Evolutionary conservation across 768 basidiomycete genomes (phyloP).

Genomic region (Suillus discolor): DNA sequence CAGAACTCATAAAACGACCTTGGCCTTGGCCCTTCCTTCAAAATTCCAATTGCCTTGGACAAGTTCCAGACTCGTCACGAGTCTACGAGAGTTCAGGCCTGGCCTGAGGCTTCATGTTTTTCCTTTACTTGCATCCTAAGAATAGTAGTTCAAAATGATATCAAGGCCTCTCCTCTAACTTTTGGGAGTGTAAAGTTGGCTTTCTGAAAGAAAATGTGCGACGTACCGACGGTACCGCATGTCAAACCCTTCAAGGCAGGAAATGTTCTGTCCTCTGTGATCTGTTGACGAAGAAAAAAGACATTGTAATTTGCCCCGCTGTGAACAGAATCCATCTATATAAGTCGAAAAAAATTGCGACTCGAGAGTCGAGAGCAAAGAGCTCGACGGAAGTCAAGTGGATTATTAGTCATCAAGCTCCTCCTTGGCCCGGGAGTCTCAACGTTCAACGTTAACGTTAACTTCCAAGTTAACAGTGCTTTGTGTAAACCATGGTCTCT

Average conservation of each 20-base stretch:
- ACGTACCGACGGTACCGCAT: not conserved
- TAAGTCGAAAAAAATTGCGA: not conserved
- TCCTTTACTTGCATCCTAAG: not conserved
- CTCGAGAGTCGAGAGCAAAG: too few relatives aligned
- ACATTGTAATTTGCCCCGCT: not conserved
- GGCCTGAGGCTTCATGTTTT: not conserved
- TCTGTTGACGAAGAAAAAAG: not conserved
- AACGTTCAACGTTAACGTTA: too few relatives aligned
- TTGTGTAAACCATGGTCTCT: conserved; percentile 17
- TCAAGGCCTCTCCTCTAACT: not conserved
- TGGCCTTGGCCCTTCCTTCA: not conserved
- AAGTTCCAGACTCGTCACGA: too few relatives aligned
- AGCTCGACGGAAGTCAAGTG: too few relatives aligned
- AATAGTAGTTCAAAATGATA: not conserved
- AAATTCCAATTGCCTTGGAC: not conserved
- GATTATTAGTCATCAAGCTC: not conserved
- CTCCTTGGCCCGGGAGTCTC: not conserved
- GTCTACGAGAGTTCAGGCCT: not conserved
- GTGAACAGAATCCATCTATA: not conserved
- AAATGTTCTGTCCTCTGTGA: not conserved
- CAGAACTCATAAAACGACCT: not conserved
- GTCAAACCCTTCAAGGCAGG: not conserved
- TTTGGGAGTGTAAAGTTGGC: not conserved
- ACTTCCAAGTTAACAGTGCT: too few relatives aligned
- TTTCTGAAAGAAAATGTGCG: not conserved